A percentile compares a stretch with the other conserved stretches of the same genome.
Evolutionary conservation across 2,329 filamentous ascomycete species (phyloP).

Genomic region (Neofusicoccum laricinum): DNA sequence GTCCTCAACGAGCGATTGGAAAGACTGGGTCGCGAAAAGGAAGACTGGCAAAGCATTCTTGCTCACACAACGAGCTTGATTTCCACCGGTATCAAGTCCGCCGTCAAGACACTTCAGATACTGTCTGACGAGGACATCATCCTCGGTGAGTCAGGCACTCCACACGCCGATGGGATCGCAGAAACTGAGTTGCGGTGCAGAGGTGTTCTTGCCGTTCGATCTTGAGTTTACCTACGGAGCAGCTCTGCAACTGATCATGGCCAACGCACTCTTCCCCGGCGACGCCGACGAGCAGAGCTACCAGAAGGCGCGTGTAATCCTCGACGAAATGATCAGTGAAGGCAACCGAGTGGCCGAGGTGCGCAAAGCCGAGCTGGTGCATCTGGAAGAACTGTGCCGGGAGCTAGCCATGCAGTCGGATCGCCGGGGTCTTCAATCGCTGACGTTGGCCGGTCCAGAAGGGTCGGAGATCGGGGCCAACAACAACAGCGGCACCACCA

Average conservation of each 20-base stretch:
- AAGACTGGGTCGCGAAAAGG: background rate
- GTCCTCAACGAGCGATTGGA: background rate
- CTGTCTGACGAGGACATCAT: background rate
- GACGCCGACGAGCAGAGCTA: background rate
- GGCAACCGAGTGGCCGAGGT: background rate
- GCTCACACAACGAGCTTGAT: background rate
- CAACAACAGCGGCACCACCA: background rate
- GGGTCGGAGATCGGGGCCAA: background rate
- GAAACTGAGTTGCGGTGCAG: background rate
- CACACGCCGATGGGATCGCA: background rate
- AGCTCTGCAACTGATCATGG: background rate
- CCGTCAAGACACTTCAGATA: background rate
- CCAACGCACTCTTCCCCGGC: background rate
- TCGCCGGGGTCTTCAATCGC: background rate
- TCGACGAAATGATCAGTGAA: background rate
- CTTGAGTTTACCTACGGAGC: background rate
- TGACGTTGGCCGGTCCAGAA: background rate
- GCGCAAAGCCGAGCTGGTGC: background rate
- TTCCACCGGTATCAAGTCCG: background rate
- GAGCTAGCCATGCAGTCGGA: background rate
- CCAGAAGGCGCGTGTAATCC: background rate
- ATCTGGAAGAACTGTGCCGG: background rate
- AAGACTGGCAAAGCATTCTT: background rate
- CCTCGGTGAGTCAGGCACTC: background rate
- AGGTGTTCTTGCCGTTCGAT: background rate